These are phyloP conservation scores for Clonostachys rhizophaga DNA, from an alignment of 2,329 filamentous ascomycete genomes.

Conservation along the genomic window DNA sequence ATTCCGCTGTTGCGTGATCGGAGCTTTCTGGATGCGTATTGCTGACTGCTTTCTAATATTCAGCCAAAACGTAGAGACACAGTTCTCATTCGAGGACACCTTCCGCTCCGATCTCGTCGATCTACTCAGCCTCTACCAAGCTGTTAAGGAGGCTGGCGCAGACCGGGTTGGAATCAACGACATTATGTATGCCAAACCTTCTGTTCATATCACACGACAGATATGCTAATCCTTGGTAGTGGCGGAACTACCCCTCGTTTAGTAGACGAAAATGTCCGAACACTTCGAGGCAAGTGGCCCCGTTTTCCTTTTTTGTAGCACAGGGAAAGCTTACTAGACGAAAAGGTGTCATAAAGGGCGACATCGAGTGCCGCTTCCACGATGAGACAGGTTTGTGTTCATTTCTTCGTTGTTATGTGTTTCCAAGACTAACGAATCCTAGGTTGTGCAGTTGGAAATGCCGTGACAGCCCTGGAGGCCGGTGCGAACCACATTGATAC, in stretches of 20 bases:
- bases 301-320: too few species aligned
- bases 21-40: too few species aligned
- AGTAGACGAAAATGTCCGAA: conserved; percentile 85
- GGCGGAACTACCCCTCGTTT: conserved; percentile 66
- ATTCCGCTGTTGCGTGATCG: too few species aligned
- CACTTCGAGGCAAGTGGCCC: conserved; percentile 36
- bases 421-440: too few species aligned
- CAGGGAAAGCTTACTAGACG: too few species aligned
- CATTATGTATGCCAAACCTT: not conserved
- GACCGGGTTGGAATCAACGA: conserved; percentile 2
- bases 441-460: conserved; percentile 77
- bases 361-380: conserved; percentile 42
- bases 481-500: conserved; percentile 70
- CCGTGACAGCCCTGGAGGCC: conserved; percentile 80
- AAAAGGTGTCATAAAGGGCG: conserved; percentile 40
- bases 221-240: too few species aligned
- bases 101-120: conserved; percentile 83
- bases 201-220: too few species aligned
- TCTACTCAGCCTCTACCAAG: conserved; percentile 74
- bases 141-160: conserved; percentile 1
- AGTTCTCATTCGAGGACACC: conserved; percentile 69
- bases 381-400: conserved; percentile 69
- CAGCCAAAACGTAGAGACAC: conserved; percentile 16
- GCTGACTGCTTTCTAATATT: not conserved
- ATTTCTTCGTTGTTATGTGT: too few species aligned